phyloP scores from a whole-genome alignment of 345 rosid species.

The Camelina neglecta region DNA sequence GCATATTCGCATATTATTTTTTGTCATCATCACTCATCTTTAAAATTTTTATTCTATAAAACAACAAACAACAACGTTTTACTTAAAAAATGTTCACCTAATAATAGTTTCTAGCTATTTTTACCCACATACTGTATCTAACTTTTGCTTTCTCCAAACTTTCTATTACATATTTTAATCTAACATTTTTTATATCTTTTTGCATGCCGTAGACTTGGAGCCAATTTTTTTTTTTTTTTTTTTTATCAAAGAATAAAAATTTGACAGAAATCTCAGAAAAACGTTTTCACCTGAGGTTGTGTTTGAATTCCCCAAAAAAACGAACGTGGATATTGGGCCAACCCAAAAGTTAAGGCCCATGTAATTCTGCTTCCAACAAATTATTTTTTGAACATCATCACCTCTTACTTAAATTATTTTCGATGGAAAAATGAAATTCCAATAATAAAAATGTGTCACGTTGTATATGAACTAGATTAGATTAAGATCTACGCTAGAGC shows the following conservation, averaged over 20 bases:
- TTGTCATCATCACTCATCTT: not conserved
- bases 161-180: too few relatives aligned
- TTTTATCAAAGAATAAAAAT: not conserved
- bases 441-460: conserved; percentile 7
- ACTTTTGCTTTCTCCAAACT: not conserved
- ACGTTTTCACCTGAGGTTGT: too few relatives aligned
- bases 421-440: conserved; percentile 5
- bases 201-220: not conserved
- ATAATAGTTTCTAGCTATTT: not conserved
- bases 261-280: too few relatives aligned
- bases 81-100: too few relatives aligned
- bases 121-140: not conserved
- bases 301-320: too few relatives aligned
- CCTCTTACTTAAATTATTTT: not conserved
- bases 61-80: too few relatives aligned
- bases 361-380: not conserved
- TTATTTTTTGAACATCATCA: not conserved
- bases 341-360: conserved; percentile 16
- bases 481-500: too few relatives aligned
- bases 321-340: not conserved
- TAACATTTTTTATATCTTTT: not conserved
- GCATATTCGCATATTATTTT: conserved; percentile 37
- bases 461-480: conserved; percentile 7
- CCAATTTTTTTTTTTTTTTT: too few relatives aligned
- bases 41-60: too few relatives aligned